Evolutionary conservation across 768 basidiomycete genomes (phyloP).

Genomic region (Lactifluus pinguis): DNA sequence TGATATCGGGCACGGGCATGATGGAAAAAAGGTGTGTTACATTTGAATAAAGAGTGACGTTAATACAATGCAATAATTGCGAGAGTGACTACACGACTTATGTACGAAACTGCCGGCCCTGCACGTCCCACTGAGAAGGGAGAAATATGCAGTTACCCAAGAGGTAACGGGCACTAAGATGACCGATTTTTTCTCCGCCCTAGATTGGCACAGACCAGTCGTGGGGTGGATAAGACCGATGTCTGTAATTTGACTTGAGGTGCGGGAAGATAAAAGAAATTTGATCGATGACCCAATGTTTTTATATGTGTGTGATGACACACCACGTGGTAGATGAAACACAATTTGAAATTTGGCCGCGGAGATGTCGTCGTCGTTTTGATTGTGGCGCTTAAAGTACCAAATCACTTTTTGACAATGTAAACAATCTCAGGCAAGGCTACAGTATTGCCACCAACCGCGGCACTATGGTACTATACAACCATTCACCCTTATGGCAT

Average conservation of each 20-base stretch:
- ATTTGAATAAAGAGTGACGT: background rate
- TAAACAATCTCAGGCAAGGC: too few relatives aligned
- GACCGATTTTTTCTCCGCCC: constrained; percentile 18
- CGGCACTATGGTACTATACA: background rate
- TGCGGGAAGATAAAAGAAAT: constrained; percentile 3
- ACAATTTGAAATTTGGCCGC: background rate
- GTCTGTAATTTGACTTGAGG: constrained; percentile 22
- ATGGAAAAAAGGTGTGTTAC: too few relatives aligned
- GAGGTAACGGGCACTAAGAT: constrained; percentile 17
- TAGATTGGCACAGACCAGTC: constrained; percentile 21
- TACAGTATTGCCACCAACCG: background rate
- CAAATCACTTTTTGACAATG: too few relatives aligned
- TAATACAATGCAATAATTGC: background rate
- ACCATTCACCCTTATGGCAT: background rate
- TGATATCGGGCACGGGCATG: too few relatives aligned
- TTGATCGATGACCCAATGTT: background rate
- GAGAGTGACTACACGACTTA: background rate
- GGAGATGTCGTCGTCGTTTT: background rate
- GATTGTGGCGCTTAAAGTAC: too few relatives aligned
- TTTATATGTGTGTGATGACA: background rate
- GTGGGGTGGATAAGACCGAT: background rate
- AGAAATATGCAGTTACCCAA: constrained; percentile 5
- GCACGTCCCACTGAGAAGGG: constrained; percentile 3
- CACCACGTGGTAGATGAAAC: background rate
- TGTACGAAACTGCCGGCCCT: constrained; percentile 20